Percentiles rank a stretch among this genome's conserved stretches.
Conservation (phyloP, 2,329 filamentous ascomycete genomes). For the Aspergillus spinulosporus region DNA sequence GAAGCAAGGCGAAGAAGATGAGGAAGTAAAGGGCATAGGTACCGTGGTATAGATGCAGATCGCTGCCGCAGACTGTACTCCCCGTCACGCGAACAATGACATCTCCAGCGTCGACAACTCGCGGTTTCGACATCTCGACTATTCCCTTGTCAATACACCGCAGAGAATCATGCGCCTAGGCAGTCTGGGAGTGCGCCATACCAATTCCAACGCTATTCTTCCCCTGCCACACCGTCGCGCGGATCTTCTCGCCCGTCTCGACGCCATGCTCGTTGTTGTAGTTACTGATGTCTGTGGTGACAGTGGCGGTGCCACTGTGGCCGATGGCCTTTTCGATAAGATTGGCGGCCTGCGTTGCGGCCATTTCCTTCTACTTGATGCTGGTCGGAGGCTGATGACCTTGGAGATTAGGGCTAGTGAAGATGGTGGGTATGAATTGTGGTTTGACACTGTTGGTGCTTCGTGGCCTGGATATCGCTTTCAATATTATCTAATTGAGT, state of each 20-base stretch:
- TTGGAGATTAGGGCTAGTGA: not conserved
- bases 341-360: constrained; percentile 9
- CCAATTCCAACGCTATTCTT: constrained; percentile 74
- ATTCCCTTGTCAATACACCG: not conserved
- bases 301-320: constrained; percentile 1
- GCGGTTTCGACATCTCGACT: constrained; percentile 69
- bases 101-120: constrained; percentile 70
- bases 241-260: constrained; percentile 64
- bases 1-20: not conserved
- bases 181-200: constrained; percentile 28
- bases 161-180: too few species aligned
- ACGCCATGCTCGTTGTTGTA: constrained; percentile 47
- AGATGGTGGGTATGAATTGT: not conserved
- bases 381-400: not conserved
- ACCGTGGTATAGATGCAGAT: constrained; percentile 55
- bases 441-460: not conserved
- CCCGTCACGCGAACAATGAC: constrained; percentile 78
- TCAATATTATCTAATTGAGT: not conserved
- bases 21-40: not conserved
- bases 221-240: constrained; percentile 77
- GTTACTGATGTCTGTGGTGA: constrained; percentile 8
- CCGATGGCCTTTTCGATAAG: constrained; percentile 6
- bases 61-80: constrained; percentile 62
- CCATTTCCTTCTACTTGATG: constrained; percentile 1
- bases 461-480: not conserved